Evolutionary conservation across 2,329 filamentous ascomycete species (phyloP), one percentile per base, ranked within the genome.

Genomic region (Corinectria fuckeliana): DNA sequence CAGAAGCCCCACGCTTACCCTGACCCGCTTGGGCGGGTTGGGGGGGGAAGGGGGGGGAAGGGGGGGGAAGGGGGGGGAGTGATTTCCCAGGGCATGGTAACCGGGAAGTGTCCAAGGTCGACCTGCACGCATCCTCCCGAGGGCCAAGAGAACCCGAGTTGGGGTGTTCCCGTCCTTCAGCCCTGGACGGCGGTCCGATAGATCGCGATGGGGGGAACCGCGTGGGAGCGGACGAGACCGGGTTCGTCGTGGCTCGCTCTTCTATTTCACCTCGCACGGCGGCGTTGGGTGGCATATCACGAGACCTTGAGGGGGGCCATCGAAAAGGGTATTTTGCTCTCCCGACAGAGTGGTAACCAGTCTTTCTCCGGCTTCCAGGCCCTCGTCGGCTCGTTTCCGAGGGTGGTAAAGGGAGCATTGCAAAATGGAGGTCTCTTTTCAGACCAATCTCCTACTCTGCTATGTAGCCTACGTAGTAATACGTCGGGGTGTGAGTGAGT

Each of bases 271-370:
- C 11, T 23, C 18, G 20, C 21, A 18, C 20, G 38, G 20, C 38
- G 10, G 38, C 20, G 18, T 23, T 62, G 45, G 14, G 58, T 49
- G 48, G 44, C 50, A 56, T 62, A n/a, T n/a, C n/a, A 23, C 39
- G 52, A 56, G 14, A 23, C 23, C 21, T 45, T 58, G 61, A 51
- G 56, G 42, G 65, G 55, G 52, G 44, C 45, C 51, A 60, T 63
- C 58, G 54, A 56, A 51, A 51, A 49, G 54, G 48, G 51, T 39
- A 54, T 66, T 59, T 63, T 53, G 39, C 53, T 48, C 55, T 70
- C 65, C 68, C 66, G 62, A 67, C 63, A 62, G 67, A 61, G 58
- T 67, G 68, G 68, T 69, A 69, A 63, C 47, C 58, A 56, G 52
- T 50, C 59, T 50, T 61, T 51, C 38, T 56, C 6, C 14, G 18